Conservation (phyloP, 2,329 filamentous ascomycete genomes). For the Talaromyces sp. region DNA sequence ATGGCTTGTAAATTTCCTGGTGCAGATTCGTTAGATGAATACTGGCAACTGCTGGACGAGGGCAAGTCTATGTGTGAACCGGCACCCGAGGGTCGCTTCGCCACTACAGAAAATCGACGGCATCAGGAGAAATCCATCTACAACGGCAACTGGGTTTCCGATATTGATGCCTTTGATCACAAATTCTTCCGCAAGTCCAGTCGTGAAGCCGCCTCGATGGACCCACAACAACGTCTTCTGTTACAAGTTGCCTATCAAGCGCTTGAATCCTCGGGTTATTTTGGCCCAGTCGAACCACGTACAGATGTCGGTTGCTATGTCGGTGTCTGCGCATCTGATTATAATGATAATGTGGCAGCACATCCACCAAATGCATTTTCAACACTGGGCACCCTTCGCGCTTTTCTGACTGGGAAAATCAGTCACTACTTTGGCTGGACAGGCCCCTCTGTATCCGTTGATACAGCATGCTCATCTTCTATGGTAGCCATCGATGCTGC, state of each 20-base stretch:
- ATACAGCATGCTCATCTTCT: conserved; percentile 45
- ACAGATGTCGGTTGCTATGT: conserved; percentile 29
- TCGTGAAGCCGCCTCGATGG: conserved; percentile 50
- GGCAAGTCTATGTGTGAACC: conserved; percentile 31
- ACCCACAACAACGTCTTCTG: conserved; percentile 72
- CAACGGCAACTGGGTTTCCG: conserved; percentile 69
- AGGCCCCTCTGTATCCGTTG: conserved; percentile 40
- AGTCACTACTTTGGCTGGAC: conserved; percentile 45
- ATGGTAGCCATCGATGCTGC: conserved; percentile 34
- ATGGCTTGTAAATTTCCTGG: conserved; percentile 73
- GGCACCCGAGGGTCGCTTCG: conserved; percentile 65
- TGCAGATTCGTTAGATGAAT: conserved; percentile 39
- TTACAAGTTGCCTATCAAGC: conserved; percentile 76
- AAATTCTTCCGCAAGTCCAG: conserved; percentile 85
- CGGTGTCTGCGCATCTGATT: conserved; percentile 27
- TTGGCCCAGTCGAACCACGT: background rate
- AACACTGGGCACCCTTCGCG: conserved; percentile 21
- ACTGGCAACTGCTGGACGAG: conserved; percentile 35
- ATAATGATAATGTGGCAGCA: conserved; percentile 27
- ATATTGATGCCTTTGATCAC: conserved; percentile 73
- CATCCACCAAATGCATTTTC: conserved; percentile 30
- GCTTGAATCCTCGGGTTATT: conserved; percentile 73
- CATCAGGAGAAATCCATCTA: conserved; percentile 66
- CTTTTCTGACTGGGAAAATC: conserved; percentile 32
- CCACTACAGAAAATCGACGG: conserved; percentile 64